phyloP scores from a whole-genome alignment of 306 rosid genomes.

The Hippophae gyantsensis region DNA sequence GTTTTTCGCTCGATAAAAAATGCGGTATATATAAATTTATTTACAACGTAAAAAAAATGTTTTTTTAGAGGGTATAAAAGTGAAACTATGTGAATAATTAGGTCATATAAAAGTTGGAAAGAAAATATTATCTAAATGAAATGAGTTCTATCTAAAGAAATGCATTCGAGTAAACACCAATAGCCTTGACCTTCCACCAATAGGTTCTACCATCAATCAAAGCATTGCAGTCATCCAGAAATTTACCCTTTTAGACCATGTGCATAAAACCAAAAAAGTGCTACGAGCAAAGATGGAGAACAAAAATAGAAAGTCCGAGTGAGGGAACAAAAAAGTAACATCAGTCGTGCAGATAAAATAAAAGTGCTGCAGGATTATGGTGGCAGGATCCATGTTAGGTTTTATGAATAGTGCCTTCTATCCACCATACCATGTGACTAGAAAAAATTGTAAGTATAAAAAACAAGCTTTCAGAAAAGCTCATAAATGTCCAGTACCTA shows the following conservation, averaged over 20 bases:
- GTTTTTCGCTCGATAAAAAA: too few species aligned
- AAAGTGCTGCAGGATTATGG: neutral
- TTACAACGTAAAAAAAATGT: too few species aligned
- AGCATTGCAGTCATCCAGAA: neutral
- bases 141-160: neutral
- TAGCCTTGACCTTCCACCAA: neutral
- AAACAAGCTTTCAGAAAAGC: neutral
- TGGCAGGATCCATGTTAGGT: neutral
- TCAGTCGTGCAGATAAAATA: neutral
- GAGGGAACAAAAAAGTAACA: constrained; percentile 1
- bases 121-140: neutral
- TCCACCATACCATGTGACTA: neutral
- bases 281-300: neutral
- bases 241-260: neutral
- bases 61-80: too few species aligned
- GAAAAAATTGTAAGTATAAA: neutral
- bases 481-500: constrained; percentile 46
- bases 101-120: too few species aligned
- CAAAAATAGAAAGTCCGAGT: neutral
- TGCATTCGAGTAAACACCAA: neutral
- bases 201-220: neutral
- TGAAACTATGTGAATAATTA: too few species aligned
- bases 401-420: neutral
- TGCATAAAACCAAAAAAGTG: neutral
- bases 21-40: too few species aligned